Conservation (phyloP, 2,329 filamentous ascomycete species). For the Immersiporthe knoxdaviesiana region DNA sequence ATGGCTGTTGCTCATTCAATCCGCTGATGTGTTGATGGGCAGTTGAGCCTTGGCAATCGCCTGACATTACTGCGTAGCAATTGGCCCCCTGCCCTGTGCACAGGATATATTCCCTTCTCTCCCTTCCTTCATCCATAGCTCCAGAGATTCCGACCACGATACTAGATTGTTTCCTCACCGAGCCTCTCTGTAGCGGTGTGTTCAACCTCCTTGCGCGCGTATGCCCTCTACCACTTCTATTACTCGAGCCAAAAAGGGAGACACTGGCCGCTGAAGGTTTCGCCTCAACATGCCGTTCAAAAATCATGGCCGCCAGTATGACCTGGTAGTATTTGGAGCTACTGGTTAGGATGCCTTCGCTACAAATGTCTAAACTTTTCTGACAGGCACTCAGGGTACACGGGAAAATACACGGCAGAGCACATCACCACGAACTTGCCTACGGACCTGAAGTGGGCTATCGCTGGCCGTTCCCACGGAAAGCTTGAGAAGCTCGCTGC, state of each 20-base stretch:
- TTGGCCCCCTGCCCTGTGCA: background rate
- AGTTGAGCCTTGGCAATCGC: slow-evolving; percentile 17
- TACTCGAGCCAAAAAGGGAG: background rate
- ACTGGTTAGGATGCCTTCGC: slow-evolving; percentile 46
- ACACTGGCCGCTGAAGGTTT: background rate
- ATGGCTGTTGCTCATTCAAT: background rate
- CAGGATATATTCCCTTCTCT: background rate
- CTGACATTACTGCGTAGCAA: background rate
- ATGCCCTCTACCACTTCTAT: background rate
- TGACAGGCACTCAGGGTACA: slow-evolving; percentile 67
- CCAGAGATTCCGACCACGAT: background rate
- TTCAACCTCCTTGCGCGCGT: background rate
- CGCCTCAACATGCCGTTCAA: slow-evolving; percentile 48
- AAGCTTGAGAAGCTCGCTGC: slow-evolving; percentile 74
- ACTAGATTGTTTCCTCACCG: background rate
- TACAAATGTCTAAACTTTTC: slow-evolving; percentile 3
- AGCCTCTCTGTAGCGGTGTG: background rate
- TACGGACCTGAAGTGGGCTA: slow-evolving; percentile 81
- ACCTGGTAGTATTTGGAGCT: slow-evolving; percentile 61
- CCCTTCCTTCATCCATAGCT: background rate
- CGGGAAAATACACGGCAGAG: slow-evolving; percentile 75
- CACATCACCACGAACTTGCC: slow-evolving; percentile 73
- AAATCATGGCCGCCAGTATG: slow-evolving; percentile 57
- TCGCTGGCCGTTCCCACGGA: slow-evolving; percentile 77
- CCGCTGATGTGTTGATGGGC: background rate